Evolutionary conservation across 805 yeast genomes (phyloP).

Genomic region (Wickerhamiella hasegawae): DNA sequence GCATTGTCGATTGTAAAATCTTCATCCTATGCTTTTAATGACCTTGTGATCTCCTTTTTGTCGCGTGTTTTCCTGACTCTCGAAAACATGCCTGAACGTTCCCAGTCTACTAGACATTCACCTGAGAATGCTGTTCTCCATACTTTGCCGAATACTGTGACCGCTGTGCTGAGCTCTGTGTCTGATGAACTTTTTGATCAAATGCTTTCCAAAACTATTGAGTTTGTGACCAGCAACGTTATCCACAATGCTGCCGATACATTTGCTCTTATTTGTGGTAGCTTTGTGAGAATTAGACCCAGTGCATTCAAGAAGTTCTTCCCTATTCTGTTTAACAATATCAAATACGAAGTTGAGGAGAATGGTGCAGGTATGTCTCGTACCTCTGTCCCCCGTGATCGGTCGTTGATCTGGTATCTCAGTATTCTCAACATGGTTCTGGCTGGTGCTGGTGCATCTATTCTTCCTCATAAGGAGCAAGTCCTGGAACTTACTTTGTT

Average conservation of each 20-base stretch:
- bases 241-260: conserved; percentile 43
- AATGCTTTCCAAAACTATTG: conserved; percentile 20
- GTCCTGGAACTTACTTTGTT: conserved; percentile 31
- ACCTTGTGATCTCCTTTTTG: conserved; percentile 38
- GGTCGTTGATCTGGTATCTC: conserved; percentile 53
- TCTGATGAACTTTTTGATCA: conserved; percentile 17
- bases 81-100: conserved; percentile 51
- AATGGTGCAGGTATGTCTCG: conserved; percentile 72
- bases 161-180: conserved; percentile 21
- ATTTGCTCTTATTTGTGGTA: conserved; percentile 56
- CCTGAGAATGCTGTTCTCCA: conserved; percentile 34
- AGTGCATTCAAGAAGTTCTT: conserved; percentile 30
- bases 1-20: conserved; percentile 49
- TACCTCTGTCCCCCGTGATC: conserved; percentile 58
- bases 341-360: conserved; percentile 50
- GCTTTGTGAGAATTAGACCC: conserved; percentile 52
- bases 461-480: conserved; percentile 31
- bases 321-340: conserved; percentile 31
- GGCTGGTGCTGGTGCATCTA: conserved; percentile 44
- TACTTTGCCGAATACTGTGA: conserved; percentile 23
- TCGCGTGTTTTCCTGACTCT: conserved; percentile 45
- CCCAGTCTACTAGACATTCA: conserved; percentile 23
- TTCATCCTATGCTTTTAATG: conserved; percentile 54
- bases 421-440: conserved; percentile 53
- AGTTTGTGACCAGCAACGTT: conserved; percentile 44